Base-by-base conservation (phyloP, 352 stramenopile species). In the Aphanomyces invadans region DNA sequence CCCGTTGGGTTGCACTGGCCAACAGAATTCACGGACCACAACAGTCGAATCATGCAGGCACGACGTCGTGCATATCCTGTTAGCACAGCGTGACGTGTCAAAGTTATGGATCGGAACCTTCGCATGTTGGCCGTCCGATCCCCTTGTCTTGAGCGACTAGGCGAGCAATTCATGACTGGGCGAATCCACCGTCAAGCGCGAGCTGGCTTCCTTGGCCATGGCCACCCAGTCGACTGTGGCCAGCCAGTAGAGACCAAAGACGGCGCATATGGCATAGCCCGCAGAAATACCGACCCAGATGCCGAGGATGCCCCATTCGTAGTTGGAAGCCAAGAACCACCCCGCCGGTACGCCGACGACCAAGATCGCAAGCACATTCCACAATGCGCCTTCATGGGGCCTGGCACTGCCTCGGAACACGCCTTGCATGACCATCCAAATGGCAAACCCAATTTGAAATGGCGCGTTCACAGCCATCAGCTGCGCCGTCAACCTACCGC, bases 381-480 rank as follows among this genome's bases (percentile, higher is more conserved):
- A 36, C 26, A 62, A 10, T 4, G 54, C 54, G 17, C 54, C 54
- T 44, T 31, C 25, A 36, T 62, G 54, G 25, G 54, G 54, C 54
- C 38, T 62, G 29, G 54, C 54, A 17, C 54, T 62, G 31, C 54
- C 54, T 26, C 54, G 54, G 15, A 62, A 62, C 12, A 62, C 36
- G 5, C 54, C 54, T 5, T 48, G 54, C 12, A 48, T 31, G 29
- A 62, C 54, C 54, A 62, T 62, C 54, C 54, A 62, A 45, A 62
- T n/a, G 3, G 25, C 54, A 48, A 62, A 62, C 4, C 26, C 54
- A 21, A 62, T 44, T 21, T 62, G 54, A 32, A 62, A 62, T 25
- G 54, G 54, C 17, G 54, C 31, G 21, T 62, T 89, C 44, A 89
- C 48, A 12, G 88, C 73, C 70, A 91, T 78, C 49, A 91, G 70